Evolutionary conservation across 352 stramenopile species (phyloP), one percentile per base, ranked within the genome.

Genomic region (Pythium folliculosum): DNA sequence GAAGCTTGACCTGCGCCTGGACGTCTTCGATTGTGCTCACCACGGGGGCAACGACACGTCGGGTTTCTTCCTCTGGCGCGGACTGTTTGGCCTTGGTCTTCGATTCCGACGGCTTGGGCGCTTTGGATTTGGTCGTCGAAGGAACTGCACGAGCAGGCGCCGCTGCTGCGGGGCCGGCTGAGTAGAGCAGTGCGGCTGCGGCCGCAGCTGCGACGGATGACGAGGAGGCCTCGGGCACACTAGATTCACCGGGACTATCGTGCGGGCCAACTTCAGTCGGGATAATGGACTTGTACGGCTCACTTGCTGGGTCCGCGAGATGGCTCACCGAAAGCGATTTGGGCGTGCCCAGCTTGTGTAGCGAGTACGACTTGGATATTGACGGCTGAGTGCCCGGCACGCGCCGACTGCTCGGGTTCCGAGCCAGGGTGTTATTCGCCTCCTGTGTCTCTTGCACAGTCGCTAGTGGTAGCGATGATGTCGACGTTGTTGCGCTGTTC

Each of bases 1-100:
- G 48, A 14, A 69, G 52, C 40, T 71, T 71, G 17, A 64, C 69
- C 35, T 71, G 69, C 1, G 58, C 50, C 53, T 66, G 63, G 23
- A 75, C 37, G 19, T 75, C 69, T 55, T 75, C 63, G 12, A 75
- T 65, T 6, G 50, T 60, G 23, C 51, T 66, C 6, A 70, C 61
- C 5, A 63, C 35, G 1, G 40, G 56, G 16, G 56, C 55, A 14
- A 44, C n/a, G 9, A n/a, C 37, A 19, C 9, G 30, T 37, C n/a
- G 9, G 9, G 25, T 5, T 0, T 47, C 47, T 51, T 35, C 23
- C 1, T 40, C 40, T 23, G 10, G 32, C 13, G 30, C 54, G 6
- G 47, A 65, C n/a, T 22, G 47, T 23, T 22, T 61, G 3, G 55
- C n/a, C 49, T 58, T 69, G 23, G 16, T 0, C 23, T 63, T 62